Percentiles rank a stretch among this genome's conserved stretches.
Evolutionary conservation across 768 basidiomycete genomes (phyloP).

Genomic region (Trametes elegans): DNA sequence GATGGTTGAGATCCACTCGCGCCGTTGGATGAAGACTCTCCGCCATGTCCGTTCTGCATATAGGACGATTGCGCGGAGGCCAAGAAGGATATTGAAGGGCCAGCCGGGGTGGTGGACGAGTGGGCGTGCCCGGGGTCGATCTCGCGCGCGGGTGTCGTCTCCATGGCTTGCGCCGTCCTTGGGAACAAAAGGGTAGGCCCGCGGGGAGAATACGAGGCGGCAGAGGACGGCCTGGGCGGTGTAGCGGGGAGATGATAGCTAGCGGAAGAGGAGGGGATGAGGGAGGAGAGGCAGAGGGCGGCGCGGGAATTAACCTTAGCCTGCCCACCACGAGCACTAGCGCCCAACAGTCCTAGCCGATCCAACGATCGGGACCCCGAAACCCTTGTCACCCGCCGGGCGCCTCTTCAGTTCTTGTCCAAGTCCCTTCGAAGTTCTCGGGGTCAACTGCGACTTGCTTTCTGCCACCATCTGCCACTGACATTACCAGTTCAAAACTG

Average conservation of each 20-base stretch:
- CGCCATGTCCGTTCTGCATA: slow-evolving; percentile 6
- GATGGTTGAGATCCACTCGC: neutral
- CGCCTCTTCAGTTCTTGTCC: too few relatives aligned
- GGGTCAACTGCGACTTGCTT: neutral
- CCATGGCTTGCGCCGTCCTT: slow-evolving; percentile 3
- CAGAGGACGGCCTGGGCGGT: neutral
- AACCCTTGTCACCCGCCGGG: slow-evolving; percentile 18
- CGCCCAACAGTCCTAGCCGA: slow-evolving; percentile 17
- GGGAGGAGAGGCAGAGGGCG: neutral
- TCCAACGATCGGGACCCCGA: slow-evolving; percentile 10
- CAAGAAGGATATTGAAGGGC: slow-evolving; percentile 5
- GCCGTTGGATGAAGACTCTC: slow-evolving; percentile 1
- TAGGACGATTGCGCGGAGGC: slow-evolving; percentile 14
- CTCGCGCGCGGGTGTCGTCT: slow-evolving; percentile 9
- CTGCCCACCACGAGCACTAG: too few relatives aligned
- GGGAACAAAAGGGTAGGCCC: neutral
- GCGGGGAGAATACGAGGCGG: neutral
- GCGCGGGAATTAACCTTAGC: slow-evolving; percentile 10
- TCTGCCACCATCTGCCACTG: neutral
- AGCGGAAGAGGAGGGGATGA: slow-evolving; percentile 4
- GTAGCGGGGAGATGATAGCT: neutral
- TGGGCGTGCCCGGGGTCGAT: slow-evolving; percentile 8
- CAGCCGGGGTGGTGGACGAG: slow-evolving; percentile 9
- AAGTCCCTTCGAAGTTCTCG: too few relatives aligned
- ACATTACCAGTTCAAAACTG: too few relatives aligned